Conservation (phyloP, 2,329 filamentous ascomycete genomes). For the Colletotrichum sp. region DNA sequence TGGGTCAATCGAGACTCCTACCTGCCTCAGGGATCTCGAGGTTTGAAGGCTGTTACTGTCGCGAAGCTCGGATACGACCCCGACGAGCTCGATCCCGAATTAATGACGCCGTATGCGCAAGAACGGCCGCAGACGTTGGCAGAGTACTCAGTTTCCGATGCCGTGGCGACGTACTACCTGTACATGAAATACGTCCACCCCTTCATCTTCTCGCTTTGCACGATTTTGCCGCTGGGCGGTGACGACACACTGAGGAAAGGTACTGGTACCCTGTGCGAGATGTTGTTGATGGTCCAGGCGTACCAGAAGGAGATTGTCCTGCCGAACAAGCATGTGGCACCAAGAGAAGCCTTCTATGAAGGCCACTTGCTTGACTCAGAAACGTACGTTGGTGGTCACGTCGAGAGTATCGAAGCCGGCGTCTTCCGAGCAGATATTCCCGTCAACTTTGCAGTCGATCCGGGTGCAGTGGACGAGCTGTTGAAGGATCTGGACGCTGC, state of each 20-base stretch:
- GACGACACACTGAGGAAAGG: slow-evolving; percentile 95
- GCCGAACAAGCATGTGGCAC: slow-evolving; percentile 93
- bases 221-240: slow-evolving; percentile 89
- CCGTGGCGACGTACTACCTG: slow-evolving; percentile 96
- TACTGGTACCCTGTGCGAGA: slow-evolving; percentile 98
- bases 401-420: slow-evolving; percentile 98
- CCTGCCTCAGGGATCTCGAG: slow-evolving; percentile 93
- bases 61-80: slow-evolving; percentile 98
- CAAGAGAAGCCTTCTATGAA: slow-evolving; percentile 94
- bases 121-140: slow-evolving; percentile 93
- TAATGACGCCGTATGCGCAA: slow-evolving; percentile 92
- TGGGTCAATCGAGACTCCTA: slow-evolving; percentile 99
- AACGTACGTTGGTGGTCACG: slow-evolving; percentile 97
- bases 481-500: slow-evolving; percentile 86
- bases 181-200: slow-evolving; percentile 99
- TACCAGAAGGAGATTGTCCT: slow-evolving; percentile 91
- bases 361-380: slow-evolving; percentile 95
- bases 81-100: slow-evolving; percentile 93
- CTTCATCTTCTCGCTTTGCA: slow-evolving; percentile 98
- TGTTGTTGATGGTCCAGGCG: slow-evolving; percentile 98
- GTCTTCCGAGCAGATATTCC: slow-evolving; percentile 97
- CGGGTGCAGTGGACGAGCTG: slow-evolving; percentile 87
- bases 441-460: slow-evolving; percentile 90
- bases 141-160: slow-evolving; percentile 98
- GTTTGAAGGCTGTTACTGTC: slow-evolving; percentile 95